phyloP scores from a whole-genome alignment of 345 rosid genomes.

The Pistacia atlantica region DNA sequence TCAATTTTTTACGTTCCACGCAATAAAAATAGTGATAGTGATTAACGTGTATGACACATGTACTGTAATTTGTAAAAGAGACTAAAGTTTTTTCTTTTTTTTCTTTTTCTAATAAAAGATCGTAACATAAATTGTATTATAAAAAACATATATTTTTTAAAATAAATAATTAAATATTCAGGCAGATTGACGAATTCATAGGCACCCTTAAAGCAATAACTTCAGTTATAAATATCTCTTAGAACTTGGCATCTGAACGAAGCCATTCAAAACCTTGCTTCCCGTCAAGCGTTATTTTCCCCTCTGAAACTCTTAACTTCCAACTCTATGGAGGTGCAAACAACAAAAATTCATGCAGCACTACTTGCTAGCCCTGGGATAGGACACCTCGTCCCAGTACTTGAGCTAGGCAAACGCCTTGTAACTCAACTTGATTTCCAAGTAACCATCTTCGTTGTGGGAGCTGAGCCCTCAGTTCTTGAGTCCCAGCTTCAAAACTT shows the following conservation, averaged over 20 bases:
- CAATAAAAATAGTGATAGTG: too few species aligned
- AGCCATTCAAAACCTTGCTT: neutral
- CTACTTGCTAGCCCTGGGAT: slow-evolving; percentile 71
- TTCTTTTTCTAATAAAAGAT: too few species aligned
- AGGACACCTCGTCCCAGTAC: slow-evolving; percentile 69
- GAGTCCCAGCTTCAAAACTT: slow-evolving; percentile 32
- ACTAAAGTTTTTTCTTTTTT: too few species aligned
- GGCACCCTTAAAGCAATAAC: neutral
- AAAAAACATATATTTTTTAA: too few species aligned
- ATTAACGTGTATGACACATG: too few species aligned
- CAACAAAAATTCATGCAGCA: slow-evolving; percentile 40
- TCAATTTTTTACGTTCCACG: too few species aligned
- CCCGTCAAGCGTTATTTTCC: neutral
- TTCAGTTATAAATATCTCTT: neutral
- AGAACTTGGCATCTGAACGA: neutral
- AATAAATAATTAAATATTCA: too few species aligned
- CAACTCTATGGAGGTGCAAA: slow-evolving; percentile 26
- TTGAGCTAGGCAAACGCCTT: slow-evolving; percentile 60
- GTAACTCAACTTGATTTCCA: slow-evolving; percentile 38
- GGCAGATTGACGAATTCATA: too few species aligned
- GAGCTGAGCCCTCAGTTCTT: slow-evolving; percentile 30
- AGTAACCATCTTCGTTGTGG: slow-evolving; percentile 50
- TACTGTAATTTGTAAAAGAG: too few species aligned
- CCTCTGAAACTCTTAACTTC: neutral
- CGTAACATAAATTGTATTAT: too few species aligned